Conservation (phyloP, 768 basidiomycete genomes). For the Kwoniella europaea region DNA sequence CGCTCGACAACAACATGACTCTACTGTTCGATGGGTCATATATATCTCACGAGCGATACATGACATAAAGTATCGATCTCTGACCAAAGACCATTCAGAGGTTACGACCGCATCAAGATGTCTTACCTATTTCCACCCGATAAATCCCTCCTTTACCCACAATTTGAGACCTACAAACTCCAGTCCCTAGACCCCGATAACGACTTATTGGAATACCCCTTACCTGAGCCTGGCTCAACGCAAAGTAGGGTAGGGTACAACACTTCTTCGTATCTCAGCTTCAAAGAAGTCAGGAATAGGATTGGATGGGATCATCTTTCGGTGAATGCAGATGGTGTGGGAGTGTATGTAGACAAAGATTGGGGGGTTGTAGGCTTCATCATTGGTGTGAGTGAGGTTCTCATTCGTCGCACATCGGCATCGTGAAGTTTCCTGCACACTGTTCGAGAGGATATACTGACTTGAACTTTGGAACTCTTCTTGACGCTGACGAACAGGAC, state of each 20-base stretch:
- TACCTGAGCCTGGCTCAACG: slow-evolving; percentile 46
- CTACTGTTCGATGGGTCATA: neutral
- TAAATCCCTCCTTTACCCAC: slow-evolving; percentile 44
- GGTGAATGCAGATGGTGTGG: slow-evolving; percentile 30
- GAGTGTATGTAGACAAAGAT: slow-evolving; percentile 48
- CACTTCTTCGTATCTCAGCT: slow-evolving; percentile 24
- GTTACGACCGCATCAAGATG: slow-evolving; percentile 20
- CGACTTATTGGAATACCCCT: slow-evolving; percentile 28
- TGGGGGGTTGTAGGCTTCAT: slow-evolving; percentile 45
- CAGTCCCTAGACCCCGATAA: slow-evolving; percentile 38
- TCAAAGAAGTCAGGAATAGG: slow-evolving; percentile 47
- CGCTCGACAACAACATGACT: neutral
- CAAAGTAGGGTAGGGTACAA: slow-evolving; percentile 40
- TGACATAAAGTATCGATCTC: too few relatives aligned
- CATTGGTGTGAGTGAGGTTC: slow-evolving; percentile 36
- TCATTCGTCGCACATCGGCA: too few relatives aligned
- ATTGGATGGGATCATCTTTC: slow-evolving; percentile 52
- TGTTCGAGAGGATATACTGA: too few relatives aligned
- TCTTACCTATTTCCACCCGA: slow-evolving; percentile 42
- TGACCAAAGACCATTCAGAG: too few relatives aligned
- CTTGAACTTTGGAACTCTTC: too few relatives aligned
- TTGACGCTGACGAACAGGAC: slow-evolving; percentile 24
- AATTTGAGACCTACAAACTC: slow-evolving; percentile 56
- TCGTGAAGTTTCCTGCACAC: too few relatives aligned
- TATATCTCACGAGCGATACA: neutral